Conservation (phyloP, 2,329 filamentous ascomycete species). For the Aureobasidium sp. region DNA sequence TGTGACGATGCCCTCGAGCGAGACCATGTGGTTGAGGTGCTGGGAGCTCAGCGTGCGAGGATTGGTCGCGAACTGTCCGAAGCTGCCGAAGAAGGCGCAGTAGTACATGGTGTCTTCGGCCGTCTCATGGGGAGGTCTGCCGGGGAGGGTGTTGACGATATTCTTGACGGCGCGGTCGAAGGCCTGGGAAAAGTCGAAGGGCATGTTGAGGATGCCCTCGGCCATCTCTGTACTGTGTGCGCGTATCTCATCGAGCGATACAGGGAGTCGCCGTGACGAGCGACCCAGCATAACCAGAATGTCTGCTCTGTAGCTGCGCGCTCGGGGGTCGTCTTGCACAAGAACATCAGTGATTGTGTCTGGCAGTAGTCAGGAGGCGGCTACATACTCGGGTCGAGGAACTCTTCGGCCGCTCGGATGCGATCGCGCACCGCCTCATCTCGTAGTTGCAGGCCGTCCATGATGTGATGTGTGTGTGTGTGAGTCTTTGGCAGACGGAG, state of each 20-base stretch:
- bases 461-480: slow-evolving; percentile 27
- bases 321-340: slow-evolving; percentile 45
- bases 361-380: not conserved
- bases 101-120: slow-evolving; percentile 78
- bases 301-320: slow-evolving; percentile 72
- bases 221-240: slow-evolving; percentile 79
- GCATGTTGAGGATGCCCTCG: slow-evolving; percentile 67
- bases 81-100: slow-evolving; percentile 93
- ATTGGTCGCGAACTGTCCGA: slow-evolving; percentile 90
- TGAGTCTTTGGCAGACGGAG: not conserved
- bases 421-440: slow-evolving; percentile 81
- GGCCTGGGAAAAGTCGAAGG: slow-evolving; percentile 80
- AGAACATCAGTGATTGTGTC: slow-evolving; percentile 19
- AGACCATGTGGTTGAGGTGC: slow-evolving; percentile 94
- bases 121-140: slow-evolving; percentile 66
- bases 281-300: slow-evolving; percentile 69
- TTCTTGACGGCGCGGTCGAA: slow-evolving; percentile 89
- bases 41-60: slow-evolving; percentile 82
- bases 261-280: slow-evolving; percentile 46
- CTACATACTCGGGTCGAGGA: slow-evolving; percentile 74
- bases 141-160: slow-evolving; percentile 71
- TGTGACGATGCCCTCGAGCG: slow-evolving; percentile 93
- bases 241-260: slow-evolving; percentile 77
- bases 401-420: slow-evolving; percentile 80
- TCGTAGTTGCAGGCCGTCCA: slow-evolving; percentile 68